Conservation (phyloP, 2,329 filamentous ascomycete species). For the Xylaria sp. region DNA sequence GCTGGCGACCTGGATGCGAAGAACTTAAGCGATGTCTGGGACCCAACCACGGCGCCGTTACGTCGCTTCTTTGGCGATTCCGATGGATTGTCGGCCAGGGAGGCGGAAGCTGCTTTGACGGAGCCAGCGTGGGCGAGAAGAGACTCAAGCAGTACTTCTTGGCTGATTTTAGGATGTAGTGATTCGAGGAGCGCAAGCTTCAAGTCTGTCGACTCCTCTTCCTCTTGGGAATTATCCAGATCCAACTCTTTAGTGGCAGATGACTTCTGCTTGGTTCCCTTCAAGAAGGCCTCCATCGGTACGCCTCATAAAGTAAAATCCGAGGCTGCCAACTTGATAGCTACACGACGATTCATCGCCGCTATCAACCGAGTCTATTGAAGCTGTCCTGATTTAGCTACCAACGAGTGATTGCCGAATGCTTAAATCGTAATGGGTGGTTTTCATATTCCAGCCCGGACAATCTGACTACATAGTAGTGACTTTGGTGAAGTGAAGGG, state of each 20-base stretch:
- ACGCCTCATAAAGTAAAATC: slow-evolving; percentile 4
- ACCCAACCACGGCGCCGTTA: slow-evolving; percentile 44
- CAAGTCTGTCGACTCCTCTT: slow-evolving; percentile 82
- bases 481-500: neutral
- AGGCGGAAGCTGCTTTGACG: slow-evolving; percentile 65
- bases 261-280: slow-evolving; percentile 55
- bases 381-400: neutral
- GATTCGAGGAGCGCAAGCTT: slow-evolving; percentile 86
- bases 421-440: neutral
- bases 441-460: neutral
- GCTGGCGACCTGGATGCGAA: slow-evolving; percentile 43
- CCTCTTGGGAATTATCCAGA: slow-evolving; percentile 37
- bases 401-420: neutral
- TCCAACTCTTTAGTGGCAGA: slow-evolving; percentile 22
- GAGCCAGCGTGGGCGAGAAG: slow-evolving; percentile 78
- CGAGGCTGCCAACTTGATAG: slow-evolving; percentile 1
- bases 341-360: slow-evolving; percentile 2
- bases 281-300: slow-evolving; percentile 62
- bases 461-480: neutral
- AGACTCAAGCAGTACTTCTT: slow-evolving; percentile 74
- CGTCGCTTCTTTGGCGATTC: slow-evolving; percentile 39
- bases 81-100: slow-evolving; percentile 46
- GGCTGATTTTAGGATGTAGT: slow-evolving; percentile 65
- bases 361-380: neutral
- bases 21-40: slow-evolving; percentile 65